phyloP scores from a whole-genome alignment of 2,329 filamentous ascomycete species.

The Xylariaceae sp. region DNA sequence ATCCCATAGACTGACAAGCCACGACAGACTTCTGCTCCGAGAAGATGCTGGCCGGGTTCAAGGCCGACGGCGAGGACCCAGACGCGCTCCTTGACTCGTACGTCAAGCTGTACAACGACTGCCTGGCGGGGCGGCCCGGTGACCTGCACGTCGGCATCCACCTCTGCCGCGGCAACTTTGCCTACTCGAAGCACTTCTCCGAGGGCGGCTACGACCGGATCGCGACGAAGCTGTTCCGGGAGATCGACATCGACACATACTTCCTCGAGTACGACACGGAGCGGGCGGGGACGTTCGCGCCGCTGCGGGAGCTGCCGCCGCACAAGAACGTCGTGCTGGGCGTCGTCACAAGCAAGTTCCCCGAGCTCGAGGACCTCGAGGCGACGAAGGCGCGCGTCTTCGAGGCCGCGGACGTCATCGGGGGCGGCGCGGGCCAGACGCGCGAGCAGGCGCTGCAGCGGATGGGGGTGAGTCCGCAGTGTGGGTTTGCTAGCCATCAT shows the following conservation, averaged over 20 bases:
- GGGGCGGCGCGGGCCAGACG: slow-evolving; percentile 60
- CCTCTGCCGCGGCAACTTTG: slow-evolving; percentile 67
- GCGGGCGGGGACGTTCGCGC: slow-evolving; percentile 62
- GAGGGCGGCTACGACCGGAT: slow-evolving; percentile 65
- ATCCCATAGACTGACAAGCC: too few relatives aligned
- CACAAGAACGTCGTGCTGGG: slow-evolving; percentile 62
- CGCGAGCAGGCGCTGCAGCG: slow-evolving; percentile 64
- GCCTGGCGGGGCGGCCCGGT: slow-evolving; percentile 55
- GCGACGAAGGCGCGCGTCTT: slow-evolving; percentile 56
- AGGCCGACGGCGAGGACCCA: slow-evolving; percentile 63
- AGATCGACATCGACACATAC: slow-evolving; percentile 61
- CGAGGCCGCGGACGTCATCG: slow-evolving; percentile 63
- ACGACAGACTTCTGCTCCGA: slow-evolving; percentile 67
- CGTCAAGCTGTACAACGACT: slow-evolving; percentile 73
- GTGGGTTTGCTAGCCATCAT: slow-evolving; percentile 70
- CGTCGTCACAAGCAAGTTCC: slow-evolving; percentile 60
- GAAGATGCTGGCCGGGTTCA: slow-evolving; percentile 69
- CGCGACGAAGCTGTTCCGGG: slow-evolving; percentile 60
- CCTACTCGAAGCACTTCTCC: slow-evolving; percentile 61
- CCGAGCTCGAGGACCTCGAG: slow-evolving; percentile 56
- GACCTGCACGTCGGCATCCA: slow-evolving; percentile 77
- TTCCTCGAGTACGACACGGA: slow-evolving; percentile 67
- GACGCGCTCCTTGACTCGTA: slow-evolving; percentile 69
- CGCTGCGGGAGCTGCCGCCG: slow-evolving; percentile 55
- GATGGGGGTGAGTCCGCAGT: slow-evolving; percentile 68